A percentile compares a stretch with the other conserved stretches of the same genome.
These are phyloP conservation scores for Saitozyma sp. DNA, from an alignment of 768 basidiomycete genomes.

Conservation along the genomic window DNA sequence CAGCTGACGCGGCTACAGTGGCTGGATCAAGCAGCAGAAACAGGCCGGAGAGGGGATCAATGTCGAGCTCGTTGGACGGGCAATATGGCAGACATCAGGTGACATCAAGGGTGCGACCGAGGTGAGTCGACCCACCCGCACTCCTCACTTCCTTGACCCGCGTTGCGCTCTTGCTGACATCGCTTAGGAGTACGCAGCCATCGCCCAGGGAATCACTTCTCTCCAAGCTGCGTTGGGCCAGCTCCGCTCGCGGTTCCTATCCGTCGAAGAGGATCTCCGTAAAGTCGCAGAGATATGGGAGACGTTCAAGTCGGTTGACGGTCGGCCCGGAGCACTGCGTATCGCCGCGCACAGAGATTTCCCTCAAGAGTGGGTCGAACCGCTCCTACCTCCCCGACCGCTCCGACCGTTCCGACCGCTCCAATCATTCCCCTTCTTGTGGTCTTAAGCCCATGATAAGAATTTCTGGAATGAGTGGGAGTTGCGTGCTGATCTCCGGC, in stretches of 20 bases:
- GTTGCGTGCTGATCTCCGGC: too few relatives aligned
- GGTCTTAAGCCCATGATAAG: too few relatives aligned
- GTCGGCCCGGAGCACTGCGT: conserved; percentile 31
- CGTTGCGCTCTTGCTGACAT: background rate
- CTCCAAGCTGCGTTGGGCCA: conserved; percentile 18
- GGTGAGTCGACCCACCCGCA: conserved; percentile 12
- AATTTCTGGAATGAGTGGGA: too few relatives aligned
- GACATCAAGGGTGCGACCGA: conserved; percentile 39
- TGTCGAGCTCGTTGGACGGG: conserved; percentile 34
- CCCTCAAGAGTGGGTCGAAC: conserved; percentile 36
- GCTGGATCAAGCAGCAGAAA: conserved; percentile 40
- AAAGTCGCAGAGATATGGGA: conserved; percentile 41
- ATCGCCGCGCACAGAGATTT: conserved; percentile 35
- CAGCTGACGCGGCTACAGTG: conserved; percentile 8
- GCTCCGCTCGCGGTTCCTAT: conserved; percentile 27
- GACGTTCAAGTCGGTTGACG: conserved; percentile 30
- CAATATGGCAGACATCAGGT: conserved; percentile 35
- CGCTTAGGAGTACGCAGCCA: conserved; percentile 33
- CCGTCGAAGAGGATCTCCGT: conserved; percentile 33
- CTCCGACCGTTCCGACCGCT: too few relatives aligned
- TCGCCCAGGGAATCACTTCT: conserved; percentile 20
- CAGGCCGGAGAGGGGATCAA: conserved; percentile 25
- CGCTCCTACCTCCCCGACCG: too few relatives aligned
- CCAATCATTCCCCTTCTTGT: too few relatives aligned
- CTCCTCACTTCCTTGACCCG: too few relatives aligned